Conservation (phyloP, 1,139 yeast species). For the Kodamaea derodonti region DNA sequence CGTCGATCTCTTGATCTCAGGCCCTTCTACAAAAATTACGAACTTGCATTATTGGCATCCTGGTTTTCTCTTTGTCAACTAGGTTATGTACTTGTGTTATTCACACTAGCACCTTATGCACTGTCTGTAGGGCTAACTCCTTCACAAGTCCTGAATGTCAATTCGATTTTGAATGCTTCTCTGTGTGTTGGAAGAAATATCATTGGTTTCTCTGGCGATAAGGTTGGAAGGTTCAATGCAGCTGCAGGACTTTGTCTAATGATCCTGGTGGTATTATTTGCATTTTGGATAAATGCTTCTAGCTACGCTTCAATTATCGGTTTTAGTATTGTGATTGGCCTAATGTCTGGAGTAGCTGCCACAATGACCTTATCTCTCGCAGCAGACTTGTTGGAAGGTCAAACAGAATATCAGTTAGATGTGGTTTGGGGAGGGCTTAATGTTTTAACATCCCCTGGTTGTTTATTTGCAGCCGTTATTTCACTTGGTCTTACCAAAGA, state of each 20-base stretch:
- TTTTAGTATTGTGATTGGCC: conserved; percentile 52
- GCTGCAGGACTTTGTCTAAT: conserved; percentile 3
- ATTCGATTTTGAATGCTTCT: conserved; percentile 61
- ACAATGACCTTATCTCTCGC: conserved; percentile 59
- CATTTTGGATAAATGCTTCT: conserved; percentile 55
- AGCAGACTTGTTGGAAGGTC: conserved; percentile 43
- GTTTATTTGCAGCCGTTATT: conserved; percentile 30
- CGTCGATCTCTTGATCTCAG: conserved; percentile 25
- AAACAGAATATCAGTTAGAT: conserved; percentile 41
- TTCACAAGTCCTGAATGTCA: conserved; percentile 54
- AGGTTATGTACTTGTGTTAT: conserved; percentile 58
- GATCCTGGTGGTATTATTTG: conserved; percentile 20
- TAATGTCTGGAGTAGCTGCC: conserved; percentile 60
- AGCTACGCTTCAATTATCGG: conserved; percentile 49
- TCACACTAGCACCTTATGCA: conserved; percentile 60
- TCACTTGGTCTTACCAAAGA: conserved; percentile 41
- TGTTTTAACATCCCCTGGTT: conserved; percentile 40
- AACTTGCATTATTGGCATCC: conserved; percentile 41
- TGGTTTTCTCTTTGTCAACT: conserved; percentile 58
- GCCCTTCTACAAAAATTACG: conserved; percentile 27
- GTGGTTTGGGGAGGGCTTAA: conserved; percentile 62
- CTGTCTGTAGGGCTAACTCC: conserved; percentile 53
- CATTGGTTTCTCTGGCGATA: conserved; percentile 57
- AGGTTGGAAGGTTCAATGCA: conserved; percentile 51
- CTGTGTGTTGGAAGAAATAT: conserved; percentile 66